Percentiles rank a stretch among this genome's conserved stretches.
Conservation (phyloP, 1,139 yeast genomes). For the Suhomyces coccinellae region DNA sequence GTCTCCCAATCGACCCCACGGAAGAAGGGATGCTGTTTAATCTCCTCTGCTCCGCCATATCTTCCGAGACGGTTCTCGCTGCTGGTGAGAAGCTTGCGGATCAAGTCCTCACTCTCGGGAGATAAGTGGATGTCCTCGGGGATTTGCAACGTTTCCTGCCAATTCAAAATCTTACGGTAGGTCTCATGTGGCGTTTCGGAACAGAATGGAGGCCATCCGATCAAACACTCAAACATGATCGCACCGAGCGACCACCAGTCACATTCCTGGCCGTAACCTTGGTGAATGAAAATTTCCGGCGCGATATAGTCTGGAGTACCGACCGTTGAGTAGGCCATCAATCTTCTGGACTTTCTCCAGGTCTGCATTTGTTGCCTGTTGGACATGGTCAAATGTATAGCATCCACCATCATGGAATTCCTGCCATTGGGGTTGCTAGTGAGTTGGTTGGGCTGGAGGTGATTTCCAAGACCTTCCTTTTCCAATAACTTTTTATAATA, state of each 20-base stretch:
- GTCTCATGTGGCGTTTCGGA: constrained; percentile 99
- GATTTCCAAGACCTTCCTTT: constrained; percentile 46
- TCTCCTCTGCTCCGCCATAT: constrained; percentile 90
- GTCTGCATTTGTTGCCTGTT: constrained; percentile 97
- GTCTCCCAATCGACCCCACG: constrained; percentile 97
- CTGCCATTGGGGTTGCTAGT: constrained; percentile 33
- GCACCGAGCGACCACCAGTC: constrained; percentile 99
- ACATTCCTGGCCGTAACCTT: constrained; percentile 98
- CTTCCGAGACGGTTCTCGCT: constrained; percentile 89
- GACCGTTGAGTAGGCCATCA: constrained; percentile 98
- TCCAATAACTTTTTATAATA: constrained; percentile 73
- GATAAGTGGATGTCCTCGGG: constrained; percentile 96
- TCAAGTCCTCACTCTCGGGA: constrained; percentile 92
- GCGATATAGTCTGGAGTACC: constrained; percentile 99
- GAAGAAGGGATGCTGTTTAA: constrained; percentile 90
- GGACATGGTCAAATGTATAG: constrained; percentile 92
- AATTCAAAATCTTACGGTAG: constrained; percentile 87
- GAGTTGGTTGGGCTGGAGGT: constrained; percentile 28
- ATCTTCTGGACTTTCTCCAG: constrained; percentile 93
- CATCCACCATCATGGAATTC: constrained; percentile 90
- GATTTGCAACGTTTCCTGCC: constrained; percentile 90
- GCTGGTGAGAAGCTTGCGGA: constrained; percentile 75
- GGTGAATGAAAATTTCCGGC: constrained; percentile 94
- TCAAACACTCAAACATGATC: constrained; percentile 96
- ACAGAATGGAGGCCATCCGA: constrained; percentile 99